These are phyloP conservation scores for Pulicaria dysenterica DNA, from an alignment of 129 eudicot genomes.

Conservation along the genomic window DNA sequence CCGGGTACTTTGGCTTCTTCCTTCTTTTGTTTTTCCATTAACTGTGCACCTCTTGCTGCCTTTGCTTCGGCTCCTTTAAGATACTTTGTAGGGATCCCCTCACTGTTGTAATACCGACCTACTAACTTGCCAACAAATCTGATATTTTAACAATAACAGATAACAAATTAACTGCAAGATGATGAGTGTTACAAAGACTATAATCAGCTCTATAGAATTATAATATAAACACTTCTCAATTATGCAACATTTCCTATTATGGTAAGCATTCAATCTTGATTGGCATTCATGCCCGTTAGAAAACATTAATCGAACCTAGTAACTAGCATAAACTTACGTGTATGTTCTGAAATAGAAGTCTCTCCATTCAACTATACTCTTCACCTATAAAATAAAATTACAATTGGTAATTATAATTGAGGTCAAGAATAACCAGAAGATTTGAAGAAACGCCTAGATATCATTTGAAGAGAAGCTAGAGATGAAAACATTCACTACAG, in stretches of 20 bases:
- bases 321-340: constrained; percentile 44
- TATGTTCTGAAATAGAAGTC: constrained; percentile 77
- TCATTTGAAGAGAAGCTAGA: not conserved
- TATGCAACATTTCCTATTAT: too few relatives aligned
- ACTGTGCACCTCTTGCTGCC: constrained; percentile 92
- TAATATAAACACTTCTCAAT: too few relatives aligned
- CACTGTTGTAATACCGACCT: constrained; percentile 72
- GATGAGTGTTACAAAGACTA: not conserved
- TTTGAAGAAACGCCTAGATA: not conserved
- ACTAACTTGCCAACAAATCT: constrained; percentile 78
- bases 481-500: not conserved
- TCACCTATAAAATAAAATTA: constrained; percentile 57
- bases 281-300: not conserved
- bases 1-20: constrained; percentile 84
- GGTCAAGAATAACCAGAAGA: too few relatives aligned
- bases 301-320: not conserved
- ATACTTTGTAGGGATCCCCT: constrained; percentile 78
- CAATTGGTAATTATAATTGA: not conserved
- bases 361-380: constrained; percentile 92
- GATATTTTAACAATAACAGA: constrained; percentile 14
- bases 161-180: constrained; percentile 1
- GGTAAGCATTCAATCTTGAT: too few relatives aligned
- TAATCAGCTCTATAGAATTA: too few relatives aligned
- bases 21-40: constrained; percentile 79
- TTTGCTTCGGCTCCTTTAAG: constrained; percentile 95